Evolutionary conservation across 192 early-diverging fungal species (phyloP), one percentile per base, ranked within the genome.

Genomic region (Coemansia aciculifera): DNA sequence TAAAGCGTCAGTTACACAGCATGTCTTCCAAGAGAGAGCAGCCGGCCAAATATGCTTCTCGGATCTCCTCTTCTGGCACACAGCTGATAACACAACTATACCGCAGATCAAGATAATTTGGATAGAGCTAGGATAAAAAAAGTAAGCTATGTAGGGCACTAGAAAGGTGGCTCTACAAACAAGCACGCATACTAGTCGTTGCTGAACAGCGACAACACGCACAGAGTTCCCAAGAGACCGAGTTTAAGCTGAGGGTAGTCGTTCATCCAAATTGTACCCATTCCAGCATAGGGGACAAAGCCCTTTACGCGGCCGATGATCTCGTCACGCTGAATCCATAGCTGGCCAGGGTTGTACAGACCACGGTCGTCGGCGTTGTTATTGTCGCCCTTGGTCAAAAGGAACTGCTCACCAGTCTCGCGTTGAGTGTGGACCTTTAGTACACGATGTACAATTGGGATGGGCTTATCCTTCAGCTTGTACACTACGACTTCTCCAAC

Each of bases 341-440:
- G 86, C 84, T 94, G 93, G 8, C 90, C 87, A 27, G 71, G 76
- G 71, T 88, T 90, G 69, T 97, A 97, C 27, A 99, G 77, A 17
- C 88, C 95, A 19, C 97, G 90, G 76, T 99, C 97, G 77, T 99
- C 93, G 0, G 82, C 85, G 34, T 71, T 75, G 78, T 99, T 99
- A 79, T 96, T 93, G 82, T 99, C 97, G 49, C 97, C 97, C 86
- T 99, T 99, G 31, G 97, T 99, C 72, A 98, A 75, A 46, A 99
- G 72, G 66, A 81, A 89, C 77, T 98, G 94, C 63, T 89, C 90
- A 0, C 88, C 91, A n/a, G 88, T 89, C 13, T 85, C 72, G 36
- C n/a, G 69, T n/a, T 85, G 88, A 56, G 91, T 90, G 74, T 99
- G 97, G 24, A 98, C 83, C 78, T 94, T 91, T 66, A 98, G 86